A percentile compares a stretch with the other conserved stretches of the same genome.
These are phyloP conservation scores for Exserohilum turcica DNA, from an alignment of 2,329 filamentous ascomycete genomes.

Conservation along the genomic window DNA sequence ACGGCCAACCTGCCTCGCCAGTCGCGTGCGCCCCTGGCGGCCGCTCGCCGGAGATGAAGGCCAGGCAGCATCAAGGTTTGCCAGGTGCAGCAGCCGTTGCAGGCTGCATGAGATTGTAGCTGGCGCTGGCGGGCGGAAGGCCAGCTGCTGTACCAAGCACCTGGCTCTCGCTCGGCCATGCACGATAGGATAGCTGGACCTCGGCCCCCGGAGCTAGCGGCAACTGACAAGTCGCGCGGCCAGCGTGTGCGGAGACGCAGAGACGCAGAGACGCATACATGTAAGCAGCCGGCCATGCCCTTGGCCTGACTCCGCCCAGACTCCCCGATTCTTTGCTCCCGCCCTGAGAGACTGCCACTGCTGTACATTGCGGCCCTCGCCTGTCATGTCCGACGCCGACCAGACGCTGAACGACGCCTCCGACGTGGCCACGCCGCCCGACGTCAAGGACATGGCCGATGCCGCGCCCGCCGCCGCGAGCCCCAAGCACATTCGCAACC, in stretches of 20 bases:
- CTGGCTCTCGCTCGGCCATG: not conserved
- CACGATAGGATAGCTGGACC: too few species aligned
- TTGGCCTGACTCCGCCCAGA: slow-evolving; percentile 20
- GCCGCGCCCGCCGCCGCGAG: slow-evolving; percentile 20
- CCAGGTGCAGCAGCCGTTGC: too few species aligned
- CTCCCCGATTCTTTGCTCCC: slow-evolving; percentile 1
- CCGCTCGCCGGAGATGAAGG: too few species aligned
- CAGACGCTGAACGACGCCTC: slow-evolving; percentile 45
- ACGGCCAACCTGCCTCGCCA: too few species aligned
- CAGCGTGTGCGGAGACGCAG: too few species aligned
- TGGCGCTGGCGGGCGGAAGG: too few species aligned
- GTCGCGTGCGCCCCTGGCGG: too few species aligned
- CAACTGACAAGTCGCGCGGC: not conserved
- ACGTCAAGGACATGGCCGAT: slow-evolving; percentile 37
- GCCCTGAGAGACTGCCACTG: too few species aligned
- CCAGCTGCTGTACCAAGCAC: too few species aligned
- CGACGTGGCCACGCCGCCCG: slow-evolving; percentile 5
- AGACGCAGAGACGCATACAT: slow-evolving; percentile 28
- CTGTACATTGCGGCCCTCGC: slow-evolving; percentile 1
- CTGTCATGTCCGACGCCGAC: slow-evolving; percentile 38
- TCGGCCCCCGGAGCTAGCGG: slow-evolving; percentile 21
- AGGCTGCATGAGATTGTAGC: too few species aligned
- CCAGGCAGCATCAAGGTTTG: too few species aligned
- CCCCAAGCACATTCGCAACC: slow-evolving; percentile 19
- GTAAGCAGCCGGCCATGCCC: slow-evolving; percentile 14